phyloP scores from a whole-genome alignment of 2,329 filamentous ascomycete species.

The Aspergillus tanneri region DNA sequence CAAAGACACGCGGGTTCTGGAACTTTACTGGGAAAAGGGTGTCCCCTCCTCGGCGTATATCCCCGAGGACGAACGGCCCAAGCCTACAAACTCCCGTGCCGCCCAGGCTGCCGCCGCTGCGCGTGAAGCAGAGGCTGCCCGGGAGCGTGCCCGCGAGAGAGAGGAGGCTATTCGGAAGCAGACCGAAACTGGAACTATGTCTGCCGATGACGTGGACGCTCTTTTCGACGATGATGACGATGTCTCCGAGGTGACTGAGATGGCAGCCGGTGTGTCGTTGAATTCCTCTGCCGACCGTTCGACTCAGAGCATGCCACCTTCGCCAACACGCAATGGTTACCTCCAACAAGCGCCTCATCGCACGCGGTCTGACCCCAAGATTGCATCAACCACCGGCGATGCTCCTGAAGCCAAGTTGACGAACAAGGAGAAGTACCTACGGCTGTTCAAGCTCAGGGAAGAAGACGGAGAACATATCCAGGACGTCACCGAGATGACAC shows the following conservation, averaged over 20 bases:
- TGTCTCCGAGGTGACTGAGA: conserved; percentile 82
- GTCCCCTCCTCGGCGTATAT: conserved; percentile 94
- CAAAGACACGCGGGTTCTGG: conserved; percentile 90
- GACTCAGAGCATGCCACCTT: conserved; percentile 92
- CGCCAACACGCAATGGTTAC: conserved; percentile 74
- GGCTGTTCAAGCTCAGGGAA: conserved; percentile 83
- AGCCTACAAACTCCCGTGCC: conserved; percentile 72
- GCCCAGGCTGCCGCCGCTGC: conserved; percentile 74
- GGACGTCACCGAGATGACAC: conserved; percentile 95
- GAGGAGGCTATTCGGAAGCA: conserved; percentile 91
- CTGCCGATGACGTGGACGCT: conserved; percentile 89
- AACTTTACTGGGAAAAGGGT: conserved; percentile 99
- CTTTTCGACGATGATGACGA: conserved; percentile 92
- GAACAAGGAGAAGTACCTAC: conserved; percentile 95
- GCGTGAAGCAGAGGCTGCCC: conserved; percentile 77
- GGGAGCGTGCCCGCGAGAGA: conserved; percentile 76
- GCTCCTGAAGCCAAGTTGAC: conserved; percentile 75
- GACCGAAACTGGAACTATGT: conserved; percentile 91
- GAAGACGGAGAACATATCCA: conserved; percentile 96
- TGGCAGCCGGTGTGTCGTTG: conserved; percentile 86
- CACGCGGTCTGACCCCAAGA: conserved; percentile 91
- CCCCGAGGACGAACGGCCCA: conserved; percentile 93
- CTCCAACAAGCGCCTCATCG: conserved; percentile 71
- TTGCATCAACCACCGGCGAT: conserved; percentile 66
- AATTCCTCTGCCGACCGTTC: conserved; percentile 70